A percentile compares a stretch with the other conserved stretches of the same genome.
Conservation (phyloP, 176 grass and related monocot genomes). For the Aegilops longissima region DNA sequence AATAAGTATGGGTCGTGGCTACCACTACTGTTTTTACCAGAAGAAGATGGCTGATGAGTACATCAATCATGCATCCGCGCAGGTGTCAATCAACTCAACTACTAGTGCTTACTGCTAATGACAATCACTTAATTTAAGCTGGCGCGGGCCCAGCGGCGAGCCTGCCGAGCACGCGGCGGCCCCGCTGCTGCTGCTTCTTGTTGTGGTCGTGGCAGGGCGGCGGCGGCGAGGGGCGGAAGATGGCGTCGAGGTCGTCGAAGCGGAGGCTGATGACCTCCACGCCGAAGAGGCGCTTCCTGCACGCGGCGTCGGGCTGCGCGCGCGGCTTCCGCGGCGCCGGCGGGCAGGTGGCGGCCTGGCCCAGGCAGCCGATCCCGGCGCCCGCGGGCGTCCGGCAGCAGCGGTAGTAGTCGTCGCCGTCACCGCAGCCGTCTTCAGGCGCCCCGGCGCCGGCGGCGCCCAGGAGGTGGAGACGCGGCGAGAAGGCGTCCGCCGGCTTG, state of each 20-base stretch:
- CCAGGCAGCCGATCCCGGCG: neutral
- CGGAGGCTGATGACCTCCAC: neutral
- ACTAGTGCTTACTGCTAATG: too few relatives aligned
- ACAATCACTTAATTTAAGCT: neutral
- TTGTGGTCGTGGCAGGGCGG: neutral
- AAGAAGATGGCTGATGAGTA: too few relatives aligned
- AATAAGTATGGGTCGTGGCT: neutral
- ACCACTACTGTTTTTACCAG: too few relatives aligned
- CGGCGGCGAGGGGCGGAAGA: constrained; percentile 20
- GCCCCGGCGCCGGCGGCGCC: neutral
- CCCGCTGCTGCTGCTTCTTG: neutral
- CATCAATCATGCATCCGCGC: too few relatives aligned
- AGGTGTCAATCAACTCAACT: too few relatives aligned
- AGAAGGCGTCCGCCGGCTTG: neutral
- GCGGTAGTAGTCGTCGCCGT: neutral
- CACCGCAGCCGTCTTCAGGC: too few relatives aligned
- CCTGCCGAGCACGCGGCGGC: too few relatives aligned
- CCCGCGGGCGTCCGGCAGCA: constrained; percentile 31
- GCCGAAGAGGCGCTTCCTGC: constrained; percentile 39
- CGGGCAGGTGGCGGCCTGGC: constrained; percentile 39
- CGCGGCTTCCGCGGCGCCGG: constrained; percentile 33
- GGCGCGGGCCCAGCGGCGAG: too few relatives aligned
- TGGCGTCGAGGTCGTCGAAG: constrained; percentile 27
- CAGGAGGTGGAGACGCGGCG: neutral
- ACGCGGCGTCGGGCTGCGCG: neutral